phyloP scores from a whole-genome alignment of 208 protist species.

The Leishmania aethiopica region DNA sequence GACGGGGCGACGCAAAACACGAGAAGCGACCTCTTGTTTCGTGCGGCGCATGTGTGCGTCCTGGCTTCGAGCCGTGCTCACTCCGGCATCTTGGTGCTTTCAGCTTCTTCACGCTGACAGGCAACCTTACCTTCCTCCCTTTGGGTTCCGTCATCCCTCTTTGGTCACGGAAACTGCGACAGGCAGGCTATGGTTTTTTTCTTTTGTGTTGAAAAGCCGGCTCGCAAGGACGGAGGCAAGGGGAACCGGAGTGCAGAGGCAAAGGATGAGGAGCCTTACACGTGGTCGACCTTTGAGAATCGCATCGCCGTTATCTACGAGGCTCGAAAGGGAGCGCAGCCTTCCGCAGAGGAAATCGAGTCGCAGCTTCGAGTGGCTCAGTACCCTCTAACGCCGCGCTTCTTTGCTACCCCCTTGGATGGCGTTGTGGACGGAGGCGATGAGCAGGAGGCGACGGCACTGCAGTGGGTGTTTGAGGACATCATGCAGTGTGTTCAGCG shows the following conservation, averaged over 20 bases:
- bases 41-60: background rate
- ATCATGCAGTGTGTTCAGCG: constrained; percentile 57
- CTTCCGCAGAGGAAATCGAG: constrained; percentile 25
- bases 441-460: constrained; percentile 29
- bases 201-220: constrained; percentile 9
- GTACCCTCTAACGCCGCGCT: constrained; percentile 37
- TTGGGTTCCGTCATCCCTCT: background rate
- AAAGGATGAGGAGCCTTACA: constrained; percentile 20
- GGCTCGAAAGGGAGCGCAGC: constrained; percentile 15
- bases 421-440: constrained; percentile 48
- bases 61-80: background rate
- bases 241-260: background rate
- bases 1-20: too few species aligned
- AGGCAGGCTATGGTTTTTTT: constrained; percentile 11
- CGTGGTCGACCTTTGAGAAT: constrained; percentile 34
- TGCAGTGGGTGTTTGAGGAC: constrained; percentile 64
- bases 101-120: background rate
- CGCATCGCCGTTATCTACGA: constrained; percentile 33
- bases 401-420: constrained; percentile 77
- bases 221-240: background rate
- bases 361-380: constrained; percentile 18
- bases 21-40: background rate
- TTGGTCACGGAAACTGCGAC: background rate
- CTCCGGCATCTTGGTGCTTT: background rate
- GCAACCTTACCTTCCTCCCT: background rate